These are phyloP conservation scores for Colletotrichum aenigma DNA, from an alignment of 2,329 filamentous ascomycete genomes.

Conservation along the genomic window DNA sequence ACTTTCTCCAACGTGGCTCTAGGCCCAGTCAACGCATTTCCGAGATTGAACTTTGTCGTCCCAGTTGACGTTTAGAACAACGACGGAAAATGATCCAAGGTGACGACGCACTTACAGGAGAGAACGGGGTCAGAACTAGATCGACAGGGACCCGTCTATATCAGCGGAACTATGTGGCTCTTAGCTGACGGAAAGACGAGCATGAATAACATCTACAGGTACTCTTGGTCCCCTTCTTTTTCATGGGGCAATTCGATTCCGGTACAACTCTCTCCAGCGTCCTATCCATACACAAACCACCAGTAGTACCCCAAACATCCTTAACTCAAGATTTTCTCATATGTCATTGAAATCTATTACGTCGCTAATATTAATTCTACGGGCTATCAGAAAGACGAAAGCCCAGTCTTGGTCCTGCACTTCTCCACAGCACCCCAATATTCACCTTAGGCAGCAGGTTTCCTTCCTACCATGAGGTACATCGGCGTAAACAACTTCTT, in stretches of 20 bases:
- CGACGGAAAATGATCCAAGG: background rate
- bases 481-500: conserved; percentile 96
- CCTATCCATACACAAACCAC: too few relatives aligned
- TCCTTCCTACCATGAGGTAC: conserved; percentile 95
- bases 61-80: background rate
- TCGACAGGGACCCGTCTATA: background rate
- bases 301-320: too few relatives aligned
- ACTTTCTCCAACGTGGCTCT: background rate
- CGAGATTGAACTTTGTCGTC: background rate
- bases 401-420: background rate
- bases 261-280: background rate
- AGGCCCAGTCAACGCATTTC: rapidly evolving
- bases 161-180: background rate
- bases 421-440: background rate
- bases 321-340: background rate
- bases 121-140: background rate
- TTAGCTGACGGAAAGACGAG: background rate
- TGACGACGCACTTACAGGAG: background rate
- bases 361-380: background rate
- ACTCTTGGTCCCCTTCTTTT: too few relatives aligned
- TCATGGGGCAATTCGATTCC: too few relatives aligned
- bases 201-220: too few relatives aligned
- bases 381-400: background rate
- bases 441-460: conserved; percentile 57
- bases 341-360: background rate